Conservation (phyloP, 2,329 filamentous ascomycete species). For the Aspergillus versicolor region DNA sequence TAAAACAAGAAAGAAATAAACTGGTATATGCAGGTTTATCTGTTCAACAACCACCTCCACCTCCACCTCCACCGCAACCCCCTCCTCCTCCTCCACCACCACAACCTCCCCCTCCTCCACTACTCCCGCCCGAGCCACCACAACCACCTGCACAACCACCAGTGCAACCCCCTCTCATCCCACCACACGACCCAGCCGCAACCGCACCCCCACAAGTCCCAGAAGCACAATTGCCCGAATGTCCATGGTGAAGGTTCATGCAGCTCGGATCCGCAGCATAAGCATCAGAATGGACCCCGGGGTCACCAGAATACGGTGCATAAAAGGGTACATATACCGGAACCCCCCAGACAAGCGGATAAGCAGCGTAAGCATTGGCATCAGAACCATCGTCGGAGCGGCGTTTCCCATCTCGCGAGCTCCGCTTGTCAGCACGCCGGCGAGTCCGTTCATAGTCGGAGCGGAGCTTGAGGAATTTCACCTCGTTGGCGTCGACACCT, state of each 20-base stretch:
- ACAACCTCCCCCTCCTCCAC: slow-evolving; percentile 27
- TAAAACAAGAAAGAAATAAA: background rate
- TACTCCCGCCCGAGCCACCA: slow-evolving; percentile 47
- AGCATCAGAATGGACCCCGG: slow-evolving; percentile 39
- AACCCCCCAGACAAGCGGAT: slow-evolving; percentile 46
- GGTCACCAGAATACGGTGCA: slow-evolving; percentile 48
- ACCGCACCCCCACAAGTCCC: slow-evolving; percentile 46
- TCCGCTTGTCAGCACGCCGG: slow-evolving; percentile 34
- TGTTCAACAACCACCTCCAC: background rate
- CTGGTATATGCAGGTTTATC: too few relatives aligned
- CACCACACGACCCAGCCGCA: slow-evolving; percentile 44
- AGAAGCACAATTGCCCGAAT: slow-evolving; percentile 48
- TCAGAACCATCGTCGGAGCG: background rate
- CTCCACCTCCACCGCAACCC: background rate
- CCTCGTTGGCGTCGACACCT: slow-evolving; percentile 19
- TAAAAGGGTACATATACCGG: slow-evolving; percentile 47
- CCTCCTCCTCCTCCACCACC: slow-evolving; percentile 5
- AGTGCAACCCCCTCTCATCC: slow-evolving; percentile 33
- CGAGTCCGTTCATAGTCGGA: slow-evolving; percentile 51
- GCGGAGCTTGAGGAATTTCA: slow-evolving; percentile 48
- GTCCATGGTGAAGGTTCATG: slow-evolving; percentile 41
- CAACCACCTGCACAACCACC: slow-evolving; percentile 41
- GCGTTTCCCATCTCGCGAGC: background rate
- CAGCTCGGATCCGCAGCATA: slow-evolving; percentile 49
- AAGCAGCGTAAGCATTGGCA: slow-evolving; percentile 18